These are phyloP conservation scores for Aspergillus cejpii DNA, from an alignment of 2,329 filamentous ascomycete genomes.

Conservation along the genomic window DNA sequence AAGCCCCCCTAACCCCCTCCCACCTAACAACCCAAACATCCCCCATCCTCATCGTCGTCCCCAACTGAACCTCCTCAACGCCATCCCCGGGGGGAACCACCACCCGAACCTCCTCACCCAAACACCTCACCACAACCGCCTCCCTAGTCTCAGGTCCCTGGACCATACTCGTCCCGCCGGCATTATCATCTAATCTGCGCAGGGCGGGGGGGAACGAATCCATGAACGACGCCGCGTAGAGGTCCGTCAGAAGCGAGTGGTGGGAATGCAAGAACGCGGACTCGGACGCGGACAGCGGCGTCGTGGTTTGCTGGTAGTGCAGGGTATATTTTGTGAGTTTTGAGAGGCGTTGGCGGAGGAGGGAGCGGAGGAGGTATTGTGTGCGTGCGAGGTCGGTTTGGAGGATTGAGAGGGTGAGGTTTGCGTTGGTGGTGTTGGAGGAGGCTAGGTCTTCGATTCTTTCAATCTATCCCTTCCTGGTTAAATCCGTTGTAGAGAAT, in stretches of 20 bases:
- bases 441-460: conserved; percentile 56
- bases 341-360: conserved; percentile 74
- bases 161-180: conserved; percentile 86
- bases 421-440: conserved; percentile 63
- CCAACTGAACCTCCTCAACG: conserved; percentile 25
- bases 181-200: conserved; percentile 82
- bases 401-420: conserved; percentile 87
- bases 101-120: conserved; percentile 44
- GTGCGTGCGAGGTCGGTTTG: conserved; percentile 94
- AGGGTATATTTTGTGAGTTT: conserved; percentile 58
- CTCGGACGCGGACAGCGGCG: conserved; percentile 69
- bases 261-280: conserved; percentile 76
- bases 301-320: conserved; percentile 38
- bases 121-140: conserved; percentile 71
- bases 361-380: conserved; percentile 81
- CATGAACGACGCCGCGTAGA: conserved; percentile 82
- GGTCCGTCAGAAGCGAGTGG: conserved; percentile 72
- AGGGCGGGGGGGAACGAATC: conserved; percentile 69
- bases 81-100: conserved; percentile 30
- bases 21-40: conserved; percentile 64
- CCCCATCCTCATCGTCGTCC: conserved; percentile 46
- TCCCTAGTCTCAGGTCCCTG: conserved; percentile 74
- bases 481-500: not conserved
- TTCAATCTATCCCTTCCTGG: conserved; percentile 46
- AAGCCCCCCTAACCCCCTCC: conserved; percentile 61